phyloP scores from a whole-genome alignment of 352 stramenopile genomes.

The Detonula confervacea region DNA sequence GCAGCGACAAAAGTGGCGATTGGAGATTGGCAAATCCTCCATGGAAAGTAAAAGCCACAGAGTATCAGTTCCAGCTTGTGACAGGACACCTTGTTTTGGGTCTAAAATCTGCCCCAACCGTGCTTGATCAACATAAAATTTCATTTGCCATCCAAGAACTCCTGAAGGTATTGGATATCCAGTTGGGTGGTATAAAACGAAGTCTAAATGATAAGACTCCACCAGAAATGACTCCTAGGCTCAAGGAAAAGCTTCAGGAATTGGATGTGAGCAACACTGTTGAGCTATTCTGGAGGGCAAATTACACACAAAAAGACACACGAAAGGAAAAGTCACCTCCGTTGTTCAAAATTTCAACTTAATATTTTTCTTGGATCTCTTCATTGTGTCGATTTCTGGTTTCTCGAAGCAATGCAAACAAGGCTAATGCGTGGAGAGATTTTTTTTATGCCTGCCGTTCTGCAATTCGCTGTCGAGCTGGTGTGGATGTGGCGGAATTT shows the following conservation, averaged over 20 bases:
- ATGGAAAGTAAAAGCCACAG: constrained; percentile 70
- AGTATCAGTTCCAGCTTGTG: constrained; percentile 78
- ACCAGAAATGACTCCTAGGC: constrained; percentile 74
- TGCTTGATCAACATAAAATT: constrained; percentile 85
- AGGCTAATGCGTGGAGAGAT: constrained; percentile 68
- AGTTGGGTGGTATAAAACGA: constrained; percentile 38
- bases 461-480: constrained; percentile 74
- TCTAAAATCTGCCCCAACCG: constrained; percentile 72
- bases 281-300: constrained; percentile 82
- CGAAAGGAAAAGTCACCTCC: constrained; percentile 62
- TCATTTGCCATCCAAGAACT: constrained; percentile 86
- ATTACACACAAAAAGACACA: constrained; percentile 76
- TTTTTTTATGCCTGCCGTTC: constrained; percentile 82
- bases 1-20: constrained; percentile 47
- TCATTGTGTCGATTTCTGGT: constrained; percentile 79
- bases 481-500: constrained; percentile 79
- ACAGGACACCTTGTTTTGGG: constrained; percentile 78
- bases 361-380: constrained; percentile 80
- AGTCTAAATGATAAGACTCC: too few relatives aligned
- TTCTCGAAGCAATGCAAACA: constrained; percentile 56
- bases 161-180: constrained; percentile 70
- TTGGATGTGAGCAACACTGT: constrained; percentile 74
- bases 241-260: constrained; percentile 73
- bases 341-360: constrained; percentile 69
- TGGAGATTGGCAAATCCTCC: constrained; percentile 78